Conservation (phyloP, 306 rosid species). For the Potentilla sterilis region DNA sequence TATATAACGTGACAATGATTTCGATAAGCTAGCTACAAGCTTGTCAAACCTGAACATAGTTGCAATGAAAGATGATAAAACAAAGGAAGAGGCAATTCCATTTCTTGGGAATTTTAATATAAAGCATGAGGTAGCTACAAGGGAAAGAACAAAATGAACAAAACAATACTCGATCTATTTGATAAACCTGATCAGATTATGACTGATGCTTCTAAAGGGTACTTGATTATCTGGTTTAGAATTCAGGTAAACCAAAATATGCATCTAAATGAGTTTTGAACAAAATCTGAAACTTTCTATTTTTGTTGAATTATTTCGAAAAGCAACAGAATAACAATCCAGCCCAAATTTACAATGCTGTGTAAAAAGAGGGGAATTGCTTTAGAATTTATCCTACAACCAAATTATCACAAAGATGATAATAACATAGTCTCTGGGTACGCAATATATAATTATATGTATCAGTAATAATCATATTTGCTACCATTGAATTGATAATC, state of each 20-base stretch:
- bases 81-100: neutral
- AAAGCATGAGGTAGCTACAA: neutral
- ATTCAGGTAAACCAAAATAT: neutral
- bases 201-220: neutral
- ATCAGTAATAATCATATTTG: neutral
- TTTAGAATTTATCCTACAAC: neutral
- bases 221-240: neutral
- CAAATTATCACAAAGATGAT: neutral
- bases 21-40: conserved; percentile 9
- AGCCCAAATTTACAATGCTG: neutral
- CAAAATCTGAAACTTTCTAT: neutral
- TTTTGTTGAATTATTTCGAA: neutral
- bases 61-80: neutral
- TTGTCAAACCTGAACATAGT: conserved; percentile 26
- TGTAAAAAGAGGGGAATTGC: neutral
- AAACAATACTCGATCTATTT: neutral
- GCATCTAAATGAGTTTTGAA: neutral
- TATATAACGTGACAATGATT: neutral
- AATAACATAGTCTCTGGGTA: neutral
- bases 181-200: neutral
- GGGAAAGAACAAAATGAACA: neutral
- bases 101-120: neutral
- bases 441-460: no score
- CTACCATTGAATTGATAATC: neutral
- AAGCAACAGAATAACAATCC: neutral